These are phyloP conservation scores for Vigna radiata DNA, from an alignment of 306 rosid genomes.

Conservation along the genomic window DNA sequence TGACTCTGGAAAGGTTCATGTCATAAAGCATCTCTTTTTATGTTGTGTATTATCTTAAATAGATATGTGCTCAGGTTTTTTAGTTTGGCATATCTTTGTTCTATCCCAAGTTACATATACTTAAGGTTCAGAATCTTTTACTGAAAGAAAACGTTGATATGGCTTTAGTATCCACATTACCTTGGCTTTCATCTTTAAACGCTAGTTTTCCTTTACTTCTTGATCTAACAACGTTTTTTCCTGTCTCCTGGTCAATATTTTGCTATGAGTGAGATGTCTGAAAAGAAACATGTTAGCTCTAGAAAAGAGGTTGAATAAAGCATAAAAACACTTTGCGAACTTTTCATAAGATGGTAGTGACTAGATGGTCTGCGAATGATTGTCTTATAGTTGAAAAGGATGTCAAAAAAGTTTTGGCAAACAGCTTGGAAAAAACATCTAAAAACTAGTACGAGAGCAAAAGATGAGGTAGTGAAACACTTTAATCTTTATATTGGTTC, in stretches of 20 bases:
- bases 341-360: too few species aligned
- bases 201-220: constrained; percentile 11
- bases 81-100: constrained; percentile 15
- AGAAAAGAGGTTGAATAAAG: too few species aligned
- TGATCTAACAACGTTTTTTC: background rate
- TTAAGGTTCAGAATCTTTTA: constrained; percentile 9
- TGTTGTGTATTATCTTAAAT: constrained; percentile 31
- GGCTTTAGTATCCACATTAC: constrained; percentile 9
- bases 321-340: too few species aligned
- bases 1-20: constrained; percentile 70
- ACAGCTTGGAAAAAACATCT: too few species aligned
- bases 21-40: constrained; percentile 39
- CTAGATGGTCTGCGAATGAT: too few species aligned
- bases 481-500: too few species aligned
- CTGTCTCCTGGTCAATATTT: constrained; percentile 37
- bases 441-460: too few species aligned
- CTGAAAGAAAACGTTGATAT: constrained; percentile 20
- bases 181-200: constrained; percentile 21
- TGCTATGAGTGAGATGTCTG: constrained; percentile 3
- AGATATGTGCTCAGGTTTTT: constrained; percentile 19
- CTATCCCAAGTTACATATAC: background rate
- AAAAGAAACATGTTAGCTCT: too few species aligned
- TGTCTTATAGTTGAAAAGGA: too few species aligned
- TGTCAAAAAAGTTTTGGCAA: too few species aligned
- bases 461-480: too few species aligned